A percentile compares a stretch with the other conserved stretches of the same genome.
phyloP scores from a whole-genome alignment of 2,329 filamentous ascomycete genomes.

The Aspergillus phoenicis region DNA sequence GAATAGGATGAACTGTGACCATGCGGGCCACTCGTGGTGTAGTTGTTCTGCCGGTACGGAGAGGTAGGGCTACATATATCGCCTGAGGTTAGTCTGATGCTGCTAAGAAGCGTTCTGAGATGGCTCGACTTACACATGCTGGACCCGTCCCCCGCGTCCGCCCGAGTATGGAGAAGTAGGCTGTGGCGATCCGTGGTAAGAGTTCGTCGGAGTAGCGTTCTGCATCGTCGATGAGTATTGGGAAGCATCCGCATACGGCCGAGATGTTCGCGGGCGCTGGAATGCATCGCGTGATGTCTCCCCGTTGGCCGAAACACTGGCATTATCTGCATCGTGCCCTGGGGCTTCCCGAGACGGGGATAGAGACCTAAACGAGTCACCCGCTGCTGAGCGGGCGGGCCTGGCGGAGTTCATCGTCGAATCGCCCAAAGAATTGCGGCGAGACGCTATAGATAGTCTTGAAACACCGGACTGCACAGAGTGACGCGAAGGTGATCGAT shows the following conservation, averaged over 20 bases:
- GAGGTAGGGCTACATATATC: constrained; percentile 60
- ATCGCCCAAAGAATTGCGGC: constrained; percentile 24
- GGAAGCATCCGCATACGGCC: constrained; percentile 46
- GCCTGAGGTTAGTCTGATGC: constrained; percentile 37
- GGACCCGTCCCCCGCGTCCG: constrained; percentile 57
- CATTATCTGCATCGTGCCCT: constrained; percentile 36
- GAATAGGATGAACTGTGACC: constrained; percentile 56
- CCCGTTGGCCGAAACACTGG: constrained; percentile 33
- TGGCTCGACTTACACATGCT: constrained; percentile 52
- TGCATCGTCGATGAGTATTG: constrained; percentile 63
- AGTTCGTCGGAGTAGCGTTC: constrained; percentile 57
- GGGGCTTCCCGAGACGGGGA: constrained; percentile 39
- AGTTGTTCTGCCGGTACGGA: constrained; percentile 61
- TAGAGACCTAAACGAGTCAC: constrained; percentile 32
- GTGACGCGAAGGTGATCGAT: constrained; percentile 39
- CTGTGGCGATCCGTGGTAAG: constrained; percentile 63
- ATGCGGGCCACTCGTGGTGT: constrained; percentile 57
- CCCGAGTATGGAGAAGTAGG: constrained; percentile 62
- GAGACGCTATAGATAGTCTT: constrained; percentile 33
- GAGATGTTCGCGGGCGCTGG: constrained; percentile 40
- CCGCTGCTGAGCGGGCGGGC: constrained; percentile 32
- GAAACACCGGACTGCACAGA: constrained; percentile 37
- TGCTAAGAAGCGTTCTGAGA: constrained; percentile 12
- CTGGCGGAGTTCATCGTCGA: constrained; percentile 31
- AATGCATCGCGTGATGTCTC: constrained; percentile 38